Evolutionary conservation across 495 filamentous ascomycete genomes (phyloP).

Genomic region (Haplographium delicatum): DNA sequence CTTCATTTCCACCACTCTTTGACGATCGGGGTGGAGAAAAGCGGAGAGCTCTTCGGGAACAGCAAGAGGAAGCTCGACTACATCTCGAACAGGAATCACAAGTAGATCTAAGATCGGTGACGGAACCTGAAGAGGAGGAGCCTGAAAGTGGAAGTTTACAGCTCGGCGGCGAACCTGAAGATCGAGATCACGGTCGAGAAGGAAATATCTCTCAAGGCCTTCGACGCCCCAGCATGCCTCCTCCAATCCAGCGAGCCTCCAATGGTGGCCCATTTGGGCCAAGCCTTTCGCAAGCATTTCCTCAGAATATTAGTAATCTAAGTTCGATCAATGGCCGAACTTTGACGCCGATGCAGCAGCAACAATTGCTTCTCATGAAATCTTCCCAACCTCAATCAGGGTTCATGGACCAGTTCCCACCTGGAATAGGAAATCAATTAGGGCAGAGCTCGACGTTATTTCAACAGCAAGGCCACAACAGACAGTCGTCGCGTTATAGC

Average conservation of each 20-base stretch:
- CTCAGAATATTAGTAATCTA: slow-evolving; percentile 38
- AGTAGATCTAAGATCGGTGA: slow-evolving; percentile 39
- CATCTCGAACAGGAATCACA: slow-evolving; percentile 51
- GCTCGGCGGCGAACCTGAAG: slow-evolving; percentile 86
- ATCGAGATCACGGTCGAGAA: slow-evolving; percentile 51
- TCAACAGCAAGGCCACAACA: slow-evolving; percentile 72
- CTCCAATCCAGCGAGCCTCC: slow-evolving; percentile 64
- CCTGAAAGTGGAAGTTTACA: slow-evolving; percentile 82
- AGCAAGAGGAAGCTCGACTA: slow-evolving; percentile 60
- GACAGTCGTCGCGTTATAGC: slow-evolving; percentile 83
- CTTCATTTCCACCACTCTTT: slow-evolving; percentile 61
- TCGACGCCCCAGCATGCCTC: slow-evolving; percentile 55
- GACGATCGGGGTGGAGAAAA: slow-evolving; percentile 72
- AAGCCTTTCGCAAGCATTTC: slow-evolving; percentile 46
- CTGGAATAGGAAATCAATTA: slow-evolving; percentile 30
- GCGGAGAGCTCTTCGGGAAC: slow-evolving; percentile 65
- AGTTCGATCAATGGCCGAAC: slow-evolving; percentile 57
- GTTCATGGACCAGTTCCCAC: slow-evolving; percentile 53
- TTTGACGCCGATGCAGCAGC: slow-evolving; percentile 76
- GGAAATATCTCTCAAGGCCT: slow-evolving; percentile 36
- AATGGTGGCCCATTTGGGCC: slow-evolving; percentile 46
- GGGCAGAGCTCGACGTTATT: slow-evolving; percentile 48
- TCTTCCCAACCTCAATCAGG: slow-evolving; percentile 53
- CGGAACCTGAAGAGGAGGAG: slow-evolving; percentile 45
- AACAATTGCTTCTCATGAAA: slow-evolving; percentile 63